phyloP scores from a whole-genome alignment of 208 protist genomes.

The Acanthamoeba comandoni region DNA sequence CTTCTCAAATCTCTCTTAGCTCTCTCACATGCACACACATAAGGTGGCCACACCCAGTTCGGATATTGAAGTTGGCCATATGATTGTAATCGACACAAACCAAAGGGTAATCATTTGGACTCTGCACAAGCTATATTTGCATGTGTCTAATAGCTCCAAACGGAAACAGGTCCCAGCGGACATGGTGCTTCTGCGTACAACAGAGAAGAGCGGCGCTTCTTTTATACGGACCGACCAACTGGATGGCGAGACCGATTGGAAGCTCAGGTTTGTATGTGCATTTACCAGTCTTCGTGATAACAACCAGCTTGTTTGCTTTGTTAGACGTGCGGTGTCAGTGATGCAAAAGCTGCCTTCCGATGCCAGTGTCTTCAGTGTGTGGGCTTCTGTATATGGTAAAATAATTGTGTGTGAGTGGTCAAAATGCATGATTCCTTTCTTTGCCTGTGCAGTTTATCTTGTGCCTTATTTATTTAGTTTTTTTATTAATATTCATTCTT shows the following conservation, averaged over 20 bases:
- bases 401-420: background rate
- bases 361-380: constrained; percentile 23
- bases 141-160: background rate
- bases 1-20: constrained; percentile 28
- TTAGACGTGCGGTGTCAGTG: constrained; percentile 77
- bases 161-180: constrained; percentile 92
- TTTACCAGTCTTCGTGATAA: constrained; percentile 55
- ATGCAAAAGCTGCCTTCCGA: constrained; percentile 83
- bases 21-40: background rate
- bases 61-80: constrained; percentile 64
- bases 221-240: constrained; percentile 98
- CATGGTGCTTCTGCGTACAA: constrained; percentile 96
- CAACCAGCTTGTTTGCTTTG: background rate
- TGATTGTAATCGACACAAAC: constrained; percentile 72
- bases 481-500: constrained; percentile 53
- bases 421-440: too few species aligned
- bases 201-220: constrained; percentile 93
- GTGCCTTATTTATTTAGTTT: background rate
- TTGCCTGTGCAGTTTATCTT: too few species aligned
- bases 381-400: constrained; percentile 43
- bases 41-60: background rate
- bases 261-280: constrained; percentile 88
- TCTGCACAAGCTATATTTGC: background rate
- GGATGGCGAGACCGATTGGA: constrained; percentile 99
- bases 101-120: background rate